Percentiles rank a stretch among this genome's conserved stretches.
These are phyloP conservation scores for Salix koriyanagi DNA, from an alignment of 345 rosid species.

Conservation along the genomic window DNA sequence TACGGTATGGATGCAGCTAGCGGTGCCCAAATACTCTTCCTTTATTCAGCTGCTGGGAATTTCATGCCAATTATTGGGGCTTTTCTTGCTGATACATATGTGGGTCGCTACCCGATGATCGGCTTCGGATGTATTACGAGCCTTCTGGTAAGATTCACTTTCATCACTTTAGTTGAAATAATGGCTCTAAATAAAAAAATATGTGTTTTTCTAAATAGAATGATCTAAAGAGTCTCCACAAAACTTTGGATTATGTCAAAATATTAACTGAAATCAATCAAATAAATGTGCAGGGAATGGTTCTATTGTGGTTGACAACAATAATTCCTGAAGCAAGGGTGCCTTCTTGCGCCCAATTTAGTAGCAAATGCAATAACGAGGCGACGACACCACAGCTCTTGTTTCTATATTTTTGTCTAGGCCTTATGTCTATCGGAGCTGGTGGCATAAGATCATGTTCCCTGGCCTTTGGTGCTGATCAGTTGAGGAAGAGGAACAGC, in stretches of 20 bases:
- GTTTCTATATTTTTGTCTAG: slow-evolving; percentile 40
- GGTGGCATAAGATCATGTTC: slow-evolving; percentile 63
- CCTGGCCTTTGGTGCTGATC: slow-evolving; percentile 21
- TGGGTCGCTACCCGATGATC: slow-evolving; percentile 54
- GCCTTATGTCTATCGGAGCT: slow-evolving; percentile 53
- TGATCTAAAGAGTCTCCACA: no score
- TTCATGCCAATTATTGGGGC: slow-evolving; percentile 60
- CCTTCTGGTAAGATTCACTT: slow-evolving; percentile 37
- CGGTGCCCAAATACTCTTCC: slow-evolving; percentile 43
- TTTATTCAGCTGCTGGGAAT: slow-evolving; percentile 56
- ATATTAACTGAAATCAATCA: no score
- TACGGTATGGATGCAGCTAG: slow-evolving; percentile 42
- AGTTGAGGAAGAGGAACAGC: slow-evolving; percentile 44
- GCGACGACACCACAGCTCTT: slow-evolving; percentile 50
- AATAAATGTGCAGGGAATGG: neutral
- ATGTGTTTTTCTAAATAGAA: no score
- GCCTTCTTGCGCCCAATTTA: slow-evolving; percentile 33
- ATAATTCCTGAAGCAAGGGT: slow-evolving; percentile 59
- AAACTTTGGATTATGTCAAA: no score
- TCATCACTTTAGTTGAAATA: no score
- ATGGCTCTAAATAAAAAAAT: no score
- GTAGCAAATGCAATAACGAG: slow-evolving; percentile 31
- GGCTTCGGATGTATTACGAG: slow-evolving; percentile 42
- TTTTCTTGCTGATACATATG: slow-evolving; percentile 57
- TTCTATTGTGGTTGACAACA: slow-evolving; percentile 42